These are phyloP conservation scores for Giardia muris DNA, from an alignment of 208 protist genomes.

Conservation along the genomic window DNA sequence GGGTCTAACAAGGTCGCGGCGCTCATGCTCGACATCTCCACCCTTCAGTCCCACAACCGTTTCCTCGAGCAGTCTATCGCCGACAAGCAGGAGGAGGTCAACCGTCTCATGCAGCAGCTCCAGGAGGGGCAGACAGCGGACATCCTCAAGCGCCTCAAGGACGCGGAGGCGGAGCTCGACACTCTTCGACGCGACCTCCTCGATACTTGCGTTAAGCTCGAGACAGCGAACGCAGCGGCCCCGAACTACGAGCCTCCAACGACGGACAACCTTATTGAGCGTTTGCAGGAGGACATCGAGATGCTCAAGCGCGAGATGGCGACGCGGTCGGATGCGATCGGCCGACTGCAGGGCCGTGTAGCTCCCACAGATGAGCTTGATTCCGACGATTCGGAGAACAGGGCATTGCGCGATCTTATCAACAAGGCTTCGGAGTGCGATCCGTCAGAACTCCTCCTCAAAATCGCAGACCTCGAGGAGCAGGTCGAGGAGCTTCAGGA, in stretches of 20 bases:
- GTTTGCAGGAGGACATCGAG: not conserved
- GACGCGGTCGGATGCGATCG: too few species aligned
- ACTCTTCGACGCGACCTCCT: not conserved
- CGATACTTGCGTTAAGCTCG: too few species aligned
- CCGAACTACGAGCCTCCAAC: too few species aligned
- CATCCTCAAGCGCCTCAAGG: not conserved
- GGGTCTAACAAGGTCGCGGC: not conserved
- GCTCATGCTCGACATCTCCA: not conserved
- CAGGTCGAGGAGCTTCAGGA: not conserved
- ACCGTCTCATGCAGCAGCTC: too few species aligned
- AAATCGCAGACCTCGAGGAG: not conserved
- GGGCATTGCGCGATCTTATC: not conserved
- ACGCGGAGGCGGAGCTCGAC: not conserved
- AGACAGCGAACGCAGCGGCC: too few species aligned
- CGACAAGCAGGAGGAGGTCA: not conserved
- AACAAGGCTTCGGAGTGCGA: not conserved
- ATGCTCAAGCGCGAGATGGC: too few species aligned
- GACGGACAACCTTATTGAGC: not conserved
- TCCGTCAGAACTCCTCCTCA: not conserved
- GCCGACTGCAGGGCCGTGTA: too few species aligned
- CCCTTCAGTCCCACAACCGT: not conserved
- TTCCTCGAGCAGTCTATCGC: not conserved
- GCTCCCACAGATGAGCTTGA: too few species aligned
- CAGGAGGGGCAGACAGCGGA: too few species aligned
- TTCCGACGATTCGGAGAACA: not conserved